Evolutionary conservation across 2,329 filamentous ascomycete species (phyloP).

Genomic region (Epichloe glyceriae): DNA sequence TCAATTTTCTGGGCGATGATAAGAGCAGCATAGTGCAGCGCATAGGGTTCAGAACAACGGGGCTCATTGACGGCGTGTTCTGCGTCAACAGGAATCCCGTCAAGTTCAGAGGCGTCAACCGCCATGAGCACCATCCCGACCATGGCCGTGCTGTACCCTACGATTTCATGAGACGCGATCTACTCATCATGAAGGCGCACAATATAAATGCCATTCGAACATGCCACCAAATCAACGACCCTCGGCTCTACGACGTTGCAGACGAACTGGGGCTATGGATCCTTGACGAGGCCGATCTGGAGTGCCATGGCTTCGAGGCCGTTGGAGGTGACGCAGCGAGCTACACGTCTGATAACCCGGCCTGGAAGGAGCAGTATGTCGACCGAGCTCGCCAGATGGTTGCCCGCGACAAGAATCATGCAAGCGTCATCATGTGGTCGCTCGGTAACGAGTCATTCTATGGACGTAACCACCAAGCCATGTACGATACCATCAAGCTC

Average conservation of each 20-base stretch:
- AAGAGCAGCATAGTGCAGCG: slow-evolving; percentile 33
- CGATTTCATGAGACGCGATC: slow-evolving; percentile 45
- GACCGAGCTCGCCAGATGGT: slow-evolving; percentile 54
- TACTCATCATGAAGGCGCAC: slow-evolving; percentile 53
- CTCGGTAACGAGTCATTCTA: slow-evolving; percentile 63
- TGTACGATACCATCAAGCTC: slow-evolving; percentile 50
- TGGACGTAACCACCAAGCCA: slow-evolving; percentile 52
- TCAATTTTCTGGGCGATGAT: slow-evolving; percentile 19
- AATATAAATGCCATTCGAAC: slow-evolving; percentile 60
- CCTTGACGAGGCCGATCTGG: slow-evolving; percentile 43
- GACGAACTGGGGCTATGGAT: slow-evolving; percentile 53
- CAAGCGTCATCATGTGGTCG: slow-evolving; percentile 57
- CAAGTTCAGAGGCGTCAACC: slow-evolving; percentile 54
- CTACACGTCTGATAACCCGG: slow-evolving; percentile 46
- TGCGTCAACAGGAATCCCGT: slow-evolving; percentile 52
- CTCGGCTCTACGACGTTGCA: slow-evolving; percentile 45
- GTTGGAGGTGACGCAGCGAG: slow-evolving; percentile 20
- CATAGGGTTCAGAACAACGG: slow-evolving; percentile 50
- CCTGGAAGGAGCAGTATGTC: slow-evolving; percentile 51
- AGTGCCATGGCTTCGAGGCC: slow-evolving; percentile 38
- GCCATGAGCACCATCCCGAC: slow-evolving; percentile 56
- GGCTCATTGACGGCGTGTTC: slow-evolving; percentile 47
- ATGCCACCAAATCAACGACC: slow-evolving; percentile 53
- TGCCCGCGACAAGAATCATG: slow-evolving; percentile 44
- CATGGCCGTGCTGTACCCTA: slow-evolving; percentile 49